phyloP scores from a whole-genome alignment of 2,329 filamentous ascomycete species.

The Cercospora sp. region DNA sequence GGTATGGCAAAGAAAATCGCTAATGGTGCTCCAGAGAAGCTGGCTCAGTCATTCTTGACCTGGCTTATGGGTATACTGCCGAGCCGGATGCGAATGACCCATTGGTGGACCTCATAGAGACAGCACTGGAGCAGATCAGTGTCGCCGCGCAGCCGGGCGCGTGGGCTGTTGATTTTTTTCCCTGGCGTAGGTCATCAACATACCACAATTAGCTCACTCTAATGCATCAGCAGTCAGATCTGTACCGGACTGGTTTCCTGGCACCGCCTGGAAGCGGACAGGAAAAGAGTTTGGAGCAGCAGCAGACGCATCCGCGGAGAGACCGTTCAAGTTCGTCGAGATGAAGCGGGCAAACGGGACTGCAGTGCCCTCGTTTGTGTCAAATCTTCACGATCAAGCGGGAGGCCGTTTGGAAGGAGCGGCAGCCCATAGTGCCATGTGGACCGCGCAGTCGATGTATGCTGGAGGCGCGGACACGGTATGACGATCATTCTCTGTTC shows the following conservation, averaged over 20 bases:
- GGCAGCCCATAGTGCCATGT: conserved; percentile 44
- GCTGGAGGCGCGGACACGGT: conserved; percentile 46
- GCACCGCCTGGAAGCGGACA: conserved; percentile 47
- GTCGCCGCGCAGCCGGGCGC: conserved; percentile 45
- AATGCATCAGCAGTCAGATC: conserved; percentile 36
- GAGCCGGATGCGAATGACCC: conserved; percentile 45
- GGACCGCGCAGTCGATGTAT: conserved; percentile 47
- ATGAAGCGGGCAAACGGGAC: conserved; percentile 34
- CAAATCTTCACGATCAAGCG: conserved; percentile 42
- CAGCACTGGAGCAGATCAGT: conserved; percentile 45
- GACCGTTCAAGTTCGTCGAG: conserved; percentile 49
- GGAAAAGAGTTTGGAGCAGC: conserved; percentile 42
- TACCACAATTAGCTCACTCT: background rate
- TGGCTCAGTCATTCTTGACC: conserved; percentile 46
- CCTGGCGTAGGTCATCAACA: conserved; percentile 33
- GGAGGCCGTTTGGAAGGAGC: conserved; percentile 22
- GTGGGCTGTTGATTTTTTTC: conserved; percentile 51
- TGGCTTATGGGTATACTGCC: conserved; percentile 51
- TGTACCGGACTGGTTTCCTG: conserved; percentile 50
- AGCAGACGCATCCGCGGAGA: conserved; percentile 39
- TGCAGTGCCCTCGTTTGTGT: conserved; percentile 45
- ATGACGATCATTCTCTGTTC: background rate
- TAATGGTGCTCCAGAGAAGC: conserved; percentile 31
- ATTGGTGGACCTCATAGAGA: conserved; percentile 46
- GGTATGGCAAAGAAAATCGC: background rate